Evolutionary conservation across 805 yeast genomes (phyloP), one percentile per base, ranked within the genome.

Genomic region (Candida loeiensis): DNA sequence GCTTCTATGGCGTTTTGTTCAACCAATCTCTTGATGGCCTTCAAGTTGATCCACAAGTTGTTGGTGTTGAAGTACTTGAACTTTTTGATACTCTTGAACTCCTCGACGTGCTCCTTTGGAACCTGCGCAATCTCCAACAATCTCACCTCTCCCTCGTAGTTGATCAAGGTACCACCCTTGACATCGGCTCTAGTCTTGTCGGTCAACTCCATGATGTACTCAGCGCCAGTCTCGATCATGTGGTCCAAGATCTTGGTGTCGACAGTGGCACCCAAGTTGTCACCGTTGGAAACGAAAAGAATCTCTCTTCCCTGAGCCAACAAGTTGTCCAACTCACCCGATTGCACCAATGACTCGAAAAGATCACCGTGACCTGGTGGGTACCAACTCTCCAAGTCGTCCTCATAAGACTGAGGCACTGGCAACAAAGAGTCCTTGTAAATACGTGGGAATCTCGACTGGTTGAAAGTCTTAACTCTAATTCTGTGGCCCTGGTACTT

Each of bases 311-410:
- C 99, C 60, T 87, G 91, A 39, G 82, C 87, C 48, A 93, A 73
- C 49, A 93, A 76, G 46, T 84, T 80, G 60, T 93, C 98, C 50
- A 93, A 76, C 59, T 91, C 93, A 45, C 99, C 99, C 9, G 95
- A 82, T 43, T 86, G 79, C 45, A 85, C 81, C 58, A 93, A 73
- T 16, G 93, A 73, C 71, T 93, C 99, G 53, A 90, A 93, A 63
- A 93, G 71, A 69, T 93, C 99, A 69, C 99, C 99, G 66, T 93
- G 99, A 39, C 99, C 99, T n/a, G 99, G 99, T 37, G 99, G 99
- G 63, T 93, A 93, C 99, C 99, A 93, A 43, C 85, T 74, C 55
- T 87, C 91, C 53, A 85, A 74, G 31, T 74, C 73, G 56, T 88
- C 95, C 45, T 82, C 81, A 48, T 63, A 75, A 25, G 76, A 59